phyloP scores from a whole-genome alignment of 2,329 filamentous ascomycete species.

The Aspergillus hortae region DNA sequence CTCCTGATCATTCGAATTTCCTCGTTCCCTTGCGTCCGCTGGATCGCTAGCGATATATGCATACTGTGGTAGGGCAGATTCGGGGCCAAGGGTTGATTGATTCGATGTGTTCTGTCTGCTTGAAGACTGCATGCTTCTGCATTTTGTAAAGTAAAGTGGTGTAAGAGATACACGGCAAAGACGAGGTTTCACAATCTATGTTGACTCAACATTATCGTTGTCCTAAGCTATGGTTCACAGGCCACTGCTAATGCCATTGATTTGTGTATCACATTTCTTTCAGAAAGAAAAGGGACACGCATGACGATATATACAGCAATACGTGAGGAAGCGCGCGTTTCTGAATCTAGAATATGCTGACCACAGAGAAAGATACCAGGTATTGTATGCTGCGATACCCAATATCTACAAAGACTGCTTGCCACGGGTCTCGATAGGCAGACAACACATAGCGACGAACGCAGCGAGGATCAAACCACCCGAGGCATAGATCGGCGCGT shows the following conservation, averaged over 20 bases:
- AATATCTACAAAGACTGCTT: slow-evolving; percentile 35
- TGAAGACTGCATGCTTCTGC: not conserved
- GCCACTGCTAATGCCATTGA: too few relatives aligned
- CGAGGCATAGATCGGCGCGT: slow-evolving; percentile 45
- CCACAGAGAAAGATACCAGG: not conserved
- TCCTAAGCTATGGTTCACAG: too few relatives aligned
- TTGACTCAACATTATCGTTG: too few relatives aligned
- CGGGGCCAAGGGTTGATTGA: not conserved
- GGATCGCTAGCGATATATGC: not conserved
- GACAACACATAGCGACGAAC: slow-evolving; percentile 43
- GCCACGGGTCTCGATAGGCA: slow-evolving; percentile 47
- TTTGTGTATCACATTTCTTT: too few relatives aligned
- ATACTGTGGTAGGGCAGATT: not conserved
- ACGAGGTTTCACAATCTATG: not conserved
- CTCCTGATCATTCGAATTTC: slow-evolving; percentile 2
- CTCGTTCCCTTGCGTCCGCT: not conserved
- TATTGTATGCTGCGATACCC: not conserved
- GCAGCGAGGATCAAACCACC: slow-evolving; percentile 43
- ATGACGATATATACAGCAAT: not conserved
- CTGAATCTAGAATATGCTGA: not conserved
- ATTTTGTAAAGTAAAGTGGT: not conserved
- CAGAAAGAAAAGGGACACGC: not conserved
- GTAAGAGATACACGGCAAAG: not conserved
- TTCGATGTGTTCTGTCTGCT: not conserved
- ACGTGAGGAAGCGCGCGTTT: not conserved